Base-by-base conservation (phyloP, 805 yeast genomes). In the Candida ovalis region DNA sequence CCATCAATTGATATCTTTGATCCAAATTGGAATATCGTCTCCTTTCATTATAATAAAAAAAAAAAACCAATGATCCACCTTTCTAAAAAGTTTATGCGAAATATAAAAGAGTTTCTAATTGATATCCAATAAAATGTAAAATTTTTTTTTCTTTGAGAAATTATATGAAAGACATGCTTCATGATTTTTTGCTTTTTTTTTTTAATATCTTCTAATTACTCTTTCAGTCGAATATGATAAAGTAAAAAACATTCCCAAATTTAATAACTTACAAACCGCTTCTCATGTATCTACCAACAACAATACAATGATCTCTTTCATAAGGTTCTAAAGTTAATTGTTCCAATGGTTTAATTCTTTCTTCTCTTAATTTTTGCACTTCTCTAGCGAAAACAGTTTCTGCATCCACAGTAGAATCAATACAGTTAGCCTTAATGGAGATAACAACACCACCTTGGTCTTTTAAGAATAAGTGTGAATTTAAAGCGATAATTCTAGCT, bases 291-390 rank as follows among this genome's bases (percentile, higher is more conserved):
- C 86, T 83, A 70, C 98, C 99, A 67, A 94, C 89, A 63, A 94
- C 99, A 68, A 94, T 88, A 86, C 98, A 92, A 78, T 94, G 99
- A 70, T 94, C 99, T 81, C 99, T 89, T 82, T 94, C 99, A 76
- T 94, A 94, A 72, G 99, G 99, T 80, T 92, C 99, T 73, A 94
- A 82, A 47, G 99, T 94, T 74, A 94, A 83, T 80, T 94, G 99
- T 77, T 94, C 99, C 67, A 91, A 77, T 56, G 99, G 99, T 78
- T 94, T 94, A 73, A 94, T 88, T 74, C 96, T 86, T 80, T 94
- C 99, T 76, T 92, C 98, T 77, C 99, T 85, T 76, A 94, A 83
- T 74, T 94, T 94, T 76, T 94, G 97, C 52, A 94, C 97, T 78
- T 94, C 99, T 79, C 98, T 88, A 53, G 99, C 98, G 68, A 94